Percentiles rank a stretch among this genome's conserved stretches.
These are phyloP conservation scores for Kickxella alabastrina DNA, from an alignment of 192 early-diverging fungal genomes.

Conservation along the genomic window DNA sequence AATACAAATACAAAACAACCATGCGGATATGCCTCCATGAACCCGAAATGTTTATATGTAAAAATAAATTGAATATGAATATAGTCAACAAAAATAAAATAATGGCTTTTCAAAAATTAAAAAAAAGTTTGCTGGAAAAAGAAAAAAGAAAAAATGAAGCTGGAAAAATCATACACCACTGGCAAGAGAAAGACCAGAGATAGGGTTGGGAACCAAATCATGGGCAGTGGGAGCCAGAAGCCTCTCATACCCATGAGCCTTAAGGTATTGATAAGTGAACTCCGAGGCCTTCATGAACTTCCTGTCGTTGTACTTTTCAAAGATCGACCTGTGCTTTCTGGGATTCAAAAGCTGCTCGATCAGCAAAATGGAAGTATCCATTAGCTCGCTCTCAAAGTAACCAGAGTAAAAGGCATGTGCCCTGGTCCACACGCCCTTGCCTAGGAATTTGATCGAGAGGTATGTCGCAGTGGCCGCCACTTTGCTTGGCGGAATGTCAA, in stretches of 20 bases:
- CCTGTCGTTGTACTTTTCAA: constrained; percentile 48
- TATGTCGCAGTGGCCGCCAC: constrained; percentile 50
- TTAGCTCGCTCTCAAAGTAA: constrained; percentile 61
- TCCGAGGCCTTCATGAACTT: constrained; percentile 34
- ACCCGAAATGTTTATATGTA: too few species aligned
- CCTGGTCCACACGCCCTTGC: constrained; percentile 46
- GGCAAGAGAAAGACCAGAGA: too few species aligned
- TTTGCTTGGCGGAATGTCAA: constrained; percentile 48
- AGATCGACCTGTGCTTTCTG: constrained; percentile 31
- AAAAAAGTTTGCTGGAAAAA: too few species aligned
- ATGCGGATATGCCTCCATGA: too few species aligned
- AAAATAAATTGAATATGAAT: too few species aligned
- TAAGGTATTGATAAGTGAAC: constrained; percentile 42
- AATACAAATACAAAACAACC: too few species aligned
- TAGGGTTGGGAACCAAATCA: constrained; percentile 9
- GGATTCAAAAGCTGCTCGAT: constrained; percentile 54
- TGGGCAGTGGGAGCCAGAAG: constrained; percentile 8
- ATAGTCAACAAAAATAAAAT: too few species aligned
- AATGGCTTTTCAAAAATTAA: too few species aligned
- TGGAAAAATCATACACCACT: background rate
- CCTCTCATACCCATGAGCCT: background rate
- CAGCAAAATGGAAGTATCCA: constrained; percentile 44
- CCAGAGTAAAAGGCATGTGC: constrained; percentile 65
- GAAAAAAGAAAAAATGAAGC: background rate
- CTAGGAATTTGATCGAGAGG: constrained; percentile 42